Percentiles rank a stretch among this genome's conserved stretches.
These are phyloP conservation scores for Pseudomonodictys pantanalensis DNA, from an alignment of 495 filamentous ascomycete genomes.

Conservation along the genomic window DNA sequence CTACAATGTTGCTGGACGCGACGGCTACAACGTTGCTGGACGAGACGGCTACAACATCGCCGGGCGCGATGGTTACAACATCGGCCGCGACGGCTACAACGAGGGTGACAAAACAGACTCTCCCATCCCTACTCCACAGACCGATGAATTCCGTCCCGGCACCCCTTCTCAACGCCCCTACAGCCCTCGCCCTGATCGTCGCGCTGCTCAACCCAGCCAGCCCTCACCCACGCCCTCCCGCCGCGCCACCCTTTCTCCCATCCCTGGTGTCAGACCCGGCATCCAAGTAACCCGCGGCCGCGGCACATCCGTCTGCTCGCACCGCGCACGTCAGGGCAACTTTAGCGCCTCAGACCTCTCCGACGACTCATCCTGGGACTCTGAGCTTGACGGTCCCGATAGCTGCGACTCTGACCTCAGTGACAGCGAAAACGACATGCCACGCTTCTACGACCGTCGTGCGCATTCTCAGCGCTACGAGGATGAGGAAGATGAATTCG, in stretches of 20 bases:
- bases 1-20: constrained; percentile 17
- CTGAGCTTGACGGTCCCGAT: constrained; percentile 37
- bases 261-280: constrained; percentile 30
- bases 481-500: constrained; percentile 37
- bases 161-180: constrained; percentile 27
- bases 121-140: constrained; percentile 17
- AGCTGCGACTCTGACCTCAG: constrained; percentile 27
- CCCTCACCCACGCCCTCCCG: constrained; percentile 26
- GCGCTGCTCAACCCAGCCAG: not conserved
- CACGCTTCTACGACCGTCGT: constrained; percentile 11
- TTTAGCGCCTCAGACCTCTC: constrained; percentile 23
- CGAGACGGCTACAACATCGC: constrained; percentile 30
- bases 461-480: constrained; percentile 9
- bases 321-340: constrained; percentile 13
- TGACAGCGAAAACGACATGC: constrained; percentile 5
- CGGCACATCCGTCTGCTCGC: constrained; percentile 18
- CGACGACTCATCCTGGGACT: constrained; percentile 42
- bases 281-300: constrained; percentile 25
- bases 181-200: constrained; percentile 27
- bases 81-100: constrained; percentile 21
- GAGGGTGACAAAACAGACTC: constrained; percentile 16
- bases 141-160: constrained; percentile 27
- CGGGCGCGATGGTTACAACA: constrained; percentile 27
- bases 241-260: constrained; percentile 32
- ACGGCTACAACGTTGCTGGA: constrained; percentile 26